Base-by-base conservation (phyloP, 1,284 basidiomycete genomes). In the Sphagnurus paluster region DNA sequence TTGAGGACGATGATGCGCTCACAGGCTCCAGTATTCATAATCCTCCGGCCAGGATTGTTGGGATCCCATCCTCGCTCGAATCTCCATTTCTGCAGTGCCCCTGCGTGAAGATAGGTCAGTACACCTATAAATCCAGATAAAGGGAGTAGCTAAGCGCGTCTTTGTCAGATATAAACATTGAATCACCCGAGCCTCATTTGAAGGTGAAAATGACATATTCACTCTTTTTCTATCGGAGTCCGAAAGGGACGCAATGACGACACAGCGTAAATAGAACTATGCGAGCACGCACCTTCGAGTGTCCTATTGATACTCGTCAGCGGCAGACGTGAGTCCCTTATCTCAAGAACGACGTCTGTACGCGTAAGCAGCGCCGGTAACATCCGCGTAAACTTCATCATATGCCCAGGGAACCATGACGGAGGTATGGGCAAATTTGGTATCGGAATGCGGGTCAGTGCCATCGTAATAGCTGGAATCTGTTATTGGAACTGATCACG, bases 381-480 rank as follows among this genome's bases (percentile, higher is more conserved):
- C 65, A 82, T 79, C 52, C 84, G 79, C 45, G 87, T 79, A 56
- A 94, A 96, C 62, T 86, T 79, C 65, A 86, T 87, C 96, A 98
- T 99, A 70, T 99, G 96, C 8, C 97, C 96, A 20, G 92, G 90
- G 67, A 90, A 97, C 95, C 95, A 98, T 71, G 93, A 94, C 42
- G 90, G 88, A n/a, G 92, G 82, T 39, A 71, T 66, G 39, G 88
- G 87, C 33, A 90, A 71, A 42, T 67, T 59, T 52, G 86, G 85
- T 54, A 76, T 67, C 26, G 70, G 67, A 48, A 82, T 66, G 52
- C 71, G 68, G 48, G 67, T 62, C 52, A 77, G 61, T 19, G 36
- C 32, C 49, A 56, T 56, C 5, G 16, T 10, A 7, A 16, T 14
- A 21, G 38, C 40, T 25, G 38, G 23, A n/a, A n/a, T n/a, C n/a